Percentiles rank a stretch among this genome's conserved stretches.
These are phyloP conservation scores for Ogataea populi-albae DNA, from an alignment of 805 yeast genomes.

Conservation along the genomic window DNA sequence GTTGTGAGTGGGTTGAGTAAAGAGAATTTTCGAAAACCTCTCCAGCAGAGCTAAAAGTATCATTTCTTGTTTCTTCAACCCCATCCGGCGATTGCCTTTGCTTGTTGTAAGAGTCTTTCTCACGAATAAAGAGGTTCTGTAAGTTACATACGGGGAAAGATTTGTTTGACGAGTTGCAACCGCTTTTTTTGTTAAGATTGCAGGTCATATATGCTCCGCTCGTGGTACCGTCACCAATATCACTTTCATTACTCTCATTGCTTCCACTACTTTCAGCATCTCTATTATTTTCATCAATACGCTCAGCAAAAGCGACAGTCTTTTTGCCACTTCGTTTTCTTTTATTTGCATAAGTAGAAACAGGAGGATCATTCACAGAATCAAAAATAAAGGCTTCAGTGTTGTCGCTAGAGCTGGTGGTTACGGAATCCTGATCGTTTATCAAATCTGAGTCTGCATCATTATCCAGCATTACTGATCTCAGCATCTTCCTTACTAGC, in stretches of 20 bases:
- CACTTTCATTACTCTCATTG: not conserved
- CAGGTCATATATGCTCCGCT: conserved; percentile 1
- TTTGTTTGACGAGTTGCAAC: no score
- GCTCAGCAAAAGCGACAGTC: conserved; percentile 12
- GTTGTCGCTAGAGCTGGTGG: conserved; percentile 9
- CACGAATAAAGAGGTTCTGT: no score
- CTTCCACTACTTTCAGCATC: not conserved
- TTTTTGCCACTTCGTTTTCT: conserved; percentile 8
- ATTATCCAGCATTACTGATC: conserved; percentile 5
- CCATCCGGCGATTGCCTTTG: no score
- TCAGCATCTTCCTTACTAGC: conserved; percentile 2
- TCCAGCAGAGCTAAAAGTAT: no score
- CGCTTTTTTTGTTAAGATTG: no score
- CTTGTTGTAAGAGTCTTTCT: no score
- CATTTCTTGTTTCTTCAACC: no score
- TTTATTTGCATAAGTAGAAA: conserved; percentile 11
- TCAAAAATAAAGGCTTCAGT: conserved; percentile 11
- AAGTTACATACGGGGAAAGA: no score
- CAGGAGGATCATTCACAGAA: conserved; percentile 16
- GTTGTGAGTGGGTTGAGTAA: no score
- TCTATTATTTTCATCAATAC: conserved; percentile 2
- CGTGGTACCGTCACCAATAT: no score
- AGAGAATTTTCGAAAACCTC: no score
- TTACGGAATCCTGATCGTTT: conserved; percentile 16
- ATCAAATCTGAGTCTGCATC: conserved; percentile 12